A percentile compares a stretch with the other conserved stretches of the same genome.
Conservation (phyloP, 345 rosid genomes). For the Populus tremula region DNA sequence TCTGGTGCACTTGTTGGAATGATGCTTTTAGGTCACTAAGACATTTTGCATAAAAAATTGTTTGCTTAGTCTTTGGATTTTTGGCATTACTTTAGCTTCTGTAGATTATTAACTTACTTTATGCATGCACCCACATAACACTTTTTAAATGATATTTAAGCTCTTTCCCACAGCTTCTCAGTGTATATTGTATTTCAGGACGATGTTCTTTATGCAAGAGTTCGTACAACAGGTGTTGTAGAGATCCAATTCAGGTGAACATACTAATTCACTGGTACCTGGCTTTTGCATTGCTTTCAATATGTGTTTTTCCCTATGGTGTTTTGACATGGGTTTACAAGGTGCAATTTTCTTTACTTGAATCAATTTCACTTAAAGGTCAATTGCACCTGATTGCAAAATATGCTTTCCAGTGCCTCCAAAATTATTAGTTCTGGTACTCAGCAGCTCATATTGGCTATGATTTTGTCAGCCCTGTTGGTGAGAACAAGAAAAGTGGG, state of each 20-base stretch:
- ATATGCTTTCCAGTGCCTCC: not conserved
- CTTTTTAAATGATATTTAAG: not conserved
- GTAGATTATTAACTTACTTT: not conserved
- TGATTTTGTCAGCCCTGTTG: conserved; percentile 76
- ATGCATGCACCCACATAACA: not conserved
- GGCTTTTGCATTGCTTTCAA: not conserved
- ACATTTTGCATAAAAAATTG: not conserved
- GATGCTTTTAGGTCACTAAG: not conserved
- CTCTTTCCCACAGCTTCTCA: conserved; percentile 7
- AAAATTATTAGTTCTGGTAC: not conserved
- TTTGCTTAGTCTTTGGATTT: not conserved
- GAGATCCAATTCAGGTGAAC: conserved; percentile 98
- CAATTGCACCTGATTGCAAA: not conserved
- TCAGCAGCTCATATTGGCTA: not conserved
- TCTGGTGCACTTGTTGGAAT: not conserved
- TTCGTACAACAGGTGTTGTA: conserved; percentile 96
- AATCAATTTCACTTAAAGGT: not conserved
- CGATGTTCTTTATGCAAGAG: conserved; percentile 92
- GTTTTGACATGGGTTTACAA: not conserved
- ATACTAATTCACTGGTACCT: not conserved
- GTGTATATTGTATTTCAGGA: conserved; percentile 47
- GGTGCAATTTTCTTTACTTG: not conserved
- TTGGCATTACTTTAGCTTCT: not conserved
- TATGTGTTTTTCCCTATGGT: not conserved
- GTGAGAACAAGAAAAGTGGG: conserved; percentile 94